Evolutionary conservation across 306 rosid species (phyloP), one percentile per base, ranked within the genome.

Genomic region (Vigna mungo): DNA sequence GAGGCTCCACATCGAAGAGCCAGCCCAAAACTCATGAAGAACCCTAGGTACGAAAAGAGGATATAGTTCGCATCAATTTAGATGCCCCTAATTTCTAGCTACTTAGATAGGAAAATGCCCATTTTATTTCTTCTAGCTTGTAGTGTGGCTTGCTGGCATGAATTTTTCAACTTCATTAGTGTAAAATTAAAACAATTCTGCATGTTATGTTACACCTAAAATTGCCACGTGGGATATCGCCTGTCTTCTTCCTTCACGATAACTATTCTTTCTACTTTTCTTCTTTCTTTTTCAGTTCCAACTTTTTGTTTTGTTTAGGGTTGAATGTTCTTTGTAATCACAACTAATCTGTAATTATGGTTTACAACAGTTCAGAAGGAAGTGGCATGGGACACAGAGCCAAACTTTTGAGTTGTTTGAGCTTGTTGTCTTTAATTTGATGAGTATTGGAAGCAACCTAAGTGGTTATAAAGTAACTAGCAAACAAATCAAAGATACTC

Each of bases 51-150:
- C n/a, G 43, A 61, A 78, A 71, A 46, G 69, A 70, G 21, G 44
- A 34, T 32, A 52, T 64, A 47, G 49, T 53, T 58, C 46, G 18
- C 15, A 36, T 60, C 14, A 37, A 80, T 71, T 49, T 77, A 52
- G 54, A 75, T 78, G 77, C 68, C 68, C 27, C 80, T 54, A 83
- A 58, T 86, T 75, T 66, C 74, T 71, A 68, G 76, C 74, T 54
- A 77, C 46, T 27, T 62, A 25, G 59, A 58, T 59, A 44, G 69
- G 20, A 68, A 37, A 36, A 23, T 30, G 32, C 60, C 60, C 76
- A 49, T 59, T 53, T 51, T 54, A 46, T 72, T 49, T 27, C 82
- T 82, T 80, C 74, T 76, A 52, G 68, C 67, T 80, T 76, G 68
- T 72, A 53, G 46, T 79, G 36, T 53, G 47, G 27, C 36, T 34